Base-by-base conservation (phyloP, 495 filamentous ascomycete species). In the Aspergillus asperescens region DNA sequence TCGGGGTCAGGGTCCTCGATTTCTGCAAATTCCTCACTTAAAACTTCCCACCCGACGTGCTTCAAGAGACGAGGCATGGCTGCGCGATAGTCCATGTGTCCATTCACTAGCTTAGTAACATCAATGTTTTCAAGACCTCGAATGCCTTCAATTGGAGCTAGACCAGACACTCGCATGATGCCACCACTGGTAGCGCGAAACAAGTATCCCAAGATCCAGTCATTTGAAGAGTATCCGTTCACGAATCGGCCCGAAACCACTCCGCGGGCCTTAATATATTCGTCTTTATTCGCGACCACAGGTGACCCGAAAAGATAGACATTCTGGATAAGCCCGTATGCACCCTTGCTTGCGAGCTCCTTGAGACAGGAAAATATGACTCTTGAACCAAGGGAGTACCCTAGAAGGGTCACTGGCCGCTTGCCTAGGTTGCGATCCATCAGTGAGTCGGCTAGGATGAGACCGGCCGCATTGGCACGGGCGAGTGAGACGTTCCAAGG, bases 1-100 rank as follows among this genome's bases (percentile, higher is more conserved):
- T 97, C 94, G 3, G 93, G 93, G 61, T 99, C 93, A 1, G 94
- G 90, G 56, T 98, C 94, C 59, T 97, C 92, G 45, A 99, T 97
- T 66, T 99, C 93, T 1, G 84, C 82, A 63, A 99, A 99, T 62
- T 97, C 94, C 49, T 96, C 91, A 52, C 84, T 88, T 56, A 93
- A 81, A 2, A 97, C 87, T 41, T 86, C 68, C 89, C 90, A 99
- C 24, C 91, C 92, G 10, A 90, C 83, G 58, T 88, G 82, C 34
- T 86, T 81, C 13, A 99, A 75, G 7, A 99, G 77, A 34, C 81
- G 81, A 10, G 93, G 93, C 83, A 99, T 96, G 13, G 88, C 88
- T 19, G 82, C 76, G 52, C 93, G 87, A 70, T 99, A 99, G 27
- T 89, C 87, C 93, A 99, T 99, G 64, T 99, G 93, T 8, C 93